Base-by-base conservation (phyloP, 2,329 filamentous ascomycete genomes). In the Paecilomyces formosus region DNA sequence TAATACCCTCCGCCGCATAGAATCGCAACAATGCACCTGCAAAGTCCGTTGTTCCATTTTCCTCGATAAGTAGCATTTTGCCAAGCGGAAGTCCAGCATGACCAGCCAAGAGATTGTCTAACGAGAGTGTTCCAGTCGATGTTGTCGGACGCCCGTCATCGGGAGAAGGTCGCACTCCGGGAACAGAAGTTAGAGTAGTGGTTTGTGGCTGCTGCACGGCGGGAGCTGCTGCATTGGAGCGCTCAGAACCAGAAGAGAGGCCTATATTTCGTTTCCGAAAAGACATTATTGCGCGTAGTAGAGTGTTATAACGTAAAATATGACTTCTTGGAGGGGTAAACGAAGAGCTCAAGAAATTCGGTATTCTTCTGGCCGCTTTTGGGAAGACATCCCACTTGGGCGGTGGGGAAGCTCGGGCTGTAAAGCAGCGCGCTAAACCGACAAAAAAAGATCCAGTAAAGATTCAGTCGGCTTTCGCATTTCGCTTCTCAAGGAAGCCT, bases 41-140 rank as follows among this genome's bases (percentile, higher is more conserved):
- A 77, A 96, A 99, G 72, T 99, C 94, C 0, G 94, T 99, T 0
- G 93, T 96, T 0, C 93, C 93, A 58, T 86, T 88, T 68, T 99
- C 94, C 70, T 93, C 90, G 31, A 97, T 78, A 4, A 99, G 76
- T 0, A 97, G 70, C 0, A 87, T 89, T 18, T 85, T 90, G 0
- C 94, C 94, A 6, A 97, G 80, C 0, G 90, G 85, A 3, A 97
- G 79, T 0, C 94, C 94, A 3, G 87, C 84, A 76, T 97, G 93
- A 0, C 93, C 92, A 49, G 91, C 91, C 1, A 99, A 80, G 18
- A 96, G 80, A 60, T 85, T 85, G 69, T 99, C 94, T 49, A 99
- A 79, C 18, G 92, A 96, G 3, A 85, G 82, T 0, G 91, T 93
- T 22, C 94, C 94, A 0, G 94, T 97, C 0, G 94, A 99, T 1